Evolutionary conservation across 2,329 filamentous ascomycete species (phyloP), one percentile per base, ranked within the genome.

Genomic region (Botrytis hyacinthi): DNA sequence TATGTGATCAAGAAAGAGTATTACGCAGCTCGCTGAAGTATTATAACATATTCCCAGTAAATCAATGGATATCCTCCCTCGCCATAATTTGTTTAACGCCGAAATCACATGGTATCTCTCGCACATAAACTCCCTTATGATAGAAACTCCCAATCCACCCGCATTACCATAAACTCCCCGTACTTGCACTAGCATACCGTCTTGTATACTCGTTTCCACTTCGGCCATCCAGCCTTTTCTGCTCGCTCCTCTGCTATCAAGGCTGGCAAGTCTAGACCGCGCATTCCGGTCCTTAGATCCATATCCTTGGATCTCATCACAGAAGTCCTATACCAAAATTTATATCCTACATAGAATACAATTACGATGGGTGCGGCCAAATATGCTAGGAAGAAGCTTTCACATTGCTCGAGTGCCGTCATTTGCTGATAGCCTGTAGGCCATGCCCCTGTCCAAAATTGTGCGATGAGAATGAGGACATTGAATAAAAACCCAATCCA

Each of bases 391-490:
- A 97, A 97, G 83, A 95, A 97, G 76, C 86, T 89, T 75, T 88
- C 82, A 0, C 88, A 87, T 59, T 90, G 84, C 12, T 85, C 81
- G 2, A 78, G 61, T 7, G 84, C 75, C 0, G 84, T 84, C 81
- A 85, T 84, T 0, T 82, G 71, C 7, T 79, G 78, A 79, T 88
- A 91, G 37, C 85, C 87, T 66, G 95, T 87, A 6, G 95, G 94
- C 80, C 90, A 94, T 6, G 93, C 90, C 42, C 92, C 93, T 68
- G 92, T 91, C 93, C 94, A 98, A 84, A 97, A 95, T 81, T 98
- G 94, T 1, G 93, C 93, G 63, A 92, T 81, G 42, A 98, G 86
- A 44, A 97, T 90, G 57, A 95, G 83, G 32, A 87, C 73, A 83
- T 97, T 97, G 81, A 97, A 89, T 46, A 85, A 76, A 73, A 97